phyloP scores from a whole-genome alignment of 2,329 filamentous ascomycete species.

The Phaeosphaeriaceae sp. region DNA sequence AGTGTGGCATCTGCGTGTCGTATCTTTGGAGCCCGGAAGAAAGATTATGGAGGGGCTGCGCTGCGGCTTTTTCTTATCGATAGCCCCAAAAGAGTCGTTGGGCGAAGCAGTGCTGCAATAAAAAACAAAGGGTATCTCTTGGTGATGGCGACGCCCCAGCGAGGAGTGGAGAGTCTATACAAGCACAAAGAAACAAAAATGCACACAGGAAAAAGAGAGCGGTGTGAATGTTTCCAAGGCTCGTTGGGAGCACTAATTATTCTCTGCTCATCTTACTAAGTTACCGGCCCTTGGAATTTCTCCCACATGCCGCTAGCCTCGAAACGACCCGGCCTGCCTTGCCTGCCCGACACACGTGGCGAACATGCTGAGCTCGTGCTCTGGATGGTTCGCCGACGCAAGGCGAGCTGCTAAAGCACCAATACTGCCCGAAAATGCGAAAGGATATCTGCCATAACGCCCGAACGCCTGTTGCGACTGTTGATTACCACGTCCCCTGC shows the following conservation, averaged over 20 bases:
- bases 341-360: not conserved
- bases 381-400: not conserved
- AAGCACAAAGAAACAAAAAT: constrained; percentile 23
- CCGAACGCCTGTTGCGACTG: not conserved
- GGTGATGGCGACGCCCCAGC: constrained; percentile 29
- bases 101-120: constrained; percentile 14
- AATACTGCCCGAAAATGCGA: not conserved
- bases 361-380: not conserved
- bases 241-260: constrained; percentile 31
- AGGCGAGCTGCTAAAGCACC: not conserved
- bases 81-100: constrained; percentile 14
- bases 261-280: constrained; percentile 14
- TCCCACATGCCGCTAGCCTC: not conserved
- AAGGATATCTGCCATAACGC: not conserved
- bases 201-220: constrained; percentile 23
- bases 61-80: constrained; percentile 34
- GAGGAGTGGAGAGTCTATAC: constrained; percentile 41
- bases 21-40: constrained; percentile 9
- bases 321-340: not conserved
- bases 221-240: constrained; percentile 13
- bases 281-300: constrained; percentile 14
- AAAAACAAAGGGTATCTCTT: constrained; percentile 26
- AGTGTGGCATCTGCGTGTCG: constrained; percentile 55
- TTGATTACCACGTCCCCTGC: constrained; percentile 37
- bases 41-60: constrained; percentile 31